Conservation (phyloP, 768 basidiomycete species). For the Coprinellus aureogranulatus region DNA sequence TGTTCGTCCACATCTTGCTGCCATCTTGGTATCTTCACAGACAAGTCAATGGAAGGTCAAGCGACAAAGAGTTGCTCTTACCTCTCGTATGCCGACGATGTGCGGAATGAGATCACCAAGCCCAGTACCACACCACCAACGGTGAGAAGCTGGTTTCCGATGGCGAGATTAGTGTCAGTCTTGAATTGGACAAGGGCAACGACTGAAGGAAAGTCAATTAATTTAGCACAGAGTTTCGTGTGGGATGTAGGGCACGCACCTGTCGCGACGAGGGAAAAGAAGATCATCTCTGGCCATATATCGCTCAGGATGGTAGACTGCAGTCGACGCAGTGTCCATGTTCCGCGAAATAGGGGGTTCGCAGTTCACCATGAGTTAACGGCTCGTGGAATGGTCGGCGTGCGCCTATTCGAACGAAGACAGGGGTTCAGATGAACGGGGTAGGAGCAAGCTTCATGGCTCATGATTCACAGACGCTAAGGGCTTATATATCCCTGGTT, state of each 20-base stretch:
- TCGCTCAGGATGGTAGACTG: constrained; percentile 51
- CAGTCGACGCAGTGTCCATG: constrained; percentile 40
- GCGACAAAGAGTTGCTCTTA: constrained; percentile 22
- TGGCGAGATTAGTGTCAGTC: constrained; percentile 39
- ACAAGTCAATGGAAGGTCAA: neutral
- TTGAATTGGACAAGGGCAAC: constrained; percentile 47
- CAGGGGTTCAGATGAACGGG: no score
- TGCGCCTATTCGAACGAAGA: no score
- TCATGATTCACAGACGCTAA: no score
- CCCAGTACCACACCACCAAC: constrained; percentile 72
- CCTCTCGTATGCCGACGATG: constrained; percentile 49
- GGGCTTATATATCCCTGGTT: no score
- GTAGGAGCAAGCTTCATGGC: no score
- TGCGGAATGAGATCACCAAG: constrained; percentile 56
- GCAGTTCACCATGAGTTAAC: constrained; percentile 32
- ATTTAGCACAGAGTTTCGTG: neutral
- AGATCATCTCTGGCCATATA: constrained; percentile 51
- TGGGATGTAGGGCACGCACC: constrained; percentile 29
- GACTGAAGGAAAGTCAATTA: constrained; percentile 28
- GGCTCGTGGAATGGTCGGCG: no score
- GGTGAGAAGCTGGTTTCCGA: constrained; percentile 54
- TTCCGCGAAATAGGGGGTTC: constrained; percentile 34
- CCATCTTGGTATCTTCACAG: constrained; percentile 25
- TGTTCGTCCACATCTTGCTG: constrained; percentile 59
- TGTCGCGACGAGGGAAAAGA: constrained; percentile 50